Conservation (phyloP, 306 rosid species). For the Quercus mongolica region DNA sequence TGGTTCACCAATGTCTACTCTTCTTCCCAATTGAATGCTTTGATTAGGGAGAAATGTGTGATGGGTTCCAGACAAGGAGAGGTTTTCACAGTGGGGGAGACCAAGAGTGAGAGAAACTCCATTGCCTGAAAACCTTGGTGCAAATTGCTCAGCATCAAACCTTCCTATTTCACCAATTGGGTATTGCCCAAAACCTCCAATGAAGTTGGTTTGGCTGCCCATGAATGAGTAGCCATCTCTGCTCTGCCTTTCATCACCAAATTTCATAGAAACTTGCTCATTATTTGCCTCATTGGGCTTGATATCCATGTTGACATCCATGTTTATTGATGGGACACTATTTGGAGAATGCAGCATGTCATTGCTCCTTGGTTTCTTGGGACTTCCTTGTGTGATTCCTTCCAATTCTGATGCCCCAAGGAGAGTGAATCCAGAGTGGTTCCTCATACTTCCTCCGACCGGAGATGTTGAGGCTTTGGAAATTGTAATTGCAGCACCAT, state of each 20-base stretch:
- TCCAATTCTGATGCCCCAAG: conserved; percentile 81
- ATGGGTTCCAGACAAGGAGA: conserved; percentile 60
- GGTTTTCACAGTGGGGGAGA: conserved; percentile 80
- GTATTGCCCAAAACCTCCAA: conserved; percentile 79
- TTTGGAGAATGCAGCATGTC: conserved; percentile 49
- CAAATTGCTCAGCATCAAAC: conserved; percentile 66
- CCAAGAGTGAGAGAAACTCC: conserved; percentile 92
- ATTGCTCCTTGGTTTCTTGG: conserved; percentile 63
- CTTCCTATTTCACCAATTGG: conserved; percentile 86
- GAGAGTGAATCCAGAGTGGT: conserved; percentile 64
- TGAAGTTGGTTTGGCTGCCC: conserved; percentile 73
- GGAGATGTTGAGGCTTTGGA: conserved; percentile 55
- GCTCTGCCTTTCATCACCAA: conserved; percentile 56
- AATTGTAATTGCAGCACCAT: conserved; percentile 33
- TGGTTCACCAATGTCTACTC: conserved; percentile 64
- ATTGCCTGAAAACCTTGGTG: conserved; percentile 81
- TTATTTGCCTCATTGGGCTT: conserved; percentile 42
- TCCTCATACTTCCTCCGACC: conserved; percentile 40
- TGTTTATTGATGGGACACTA: conserved; percentile 40
- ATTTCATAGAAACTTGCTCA: conserved; percentile 58
- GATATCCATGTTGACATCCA: conserved; percentile 51
- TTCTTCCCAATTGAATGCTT: conserved; percentile 68
- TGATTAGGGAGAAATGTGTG: conserved; percentile 69
- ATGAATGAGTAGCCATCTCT: conserved; percentile 81
- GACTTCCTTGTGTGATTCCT: conserved; percentile 85